Evolutionary conservation across 306 rosid species (phyloP).

Genomic region (Boehmeria nivea): DNA sequence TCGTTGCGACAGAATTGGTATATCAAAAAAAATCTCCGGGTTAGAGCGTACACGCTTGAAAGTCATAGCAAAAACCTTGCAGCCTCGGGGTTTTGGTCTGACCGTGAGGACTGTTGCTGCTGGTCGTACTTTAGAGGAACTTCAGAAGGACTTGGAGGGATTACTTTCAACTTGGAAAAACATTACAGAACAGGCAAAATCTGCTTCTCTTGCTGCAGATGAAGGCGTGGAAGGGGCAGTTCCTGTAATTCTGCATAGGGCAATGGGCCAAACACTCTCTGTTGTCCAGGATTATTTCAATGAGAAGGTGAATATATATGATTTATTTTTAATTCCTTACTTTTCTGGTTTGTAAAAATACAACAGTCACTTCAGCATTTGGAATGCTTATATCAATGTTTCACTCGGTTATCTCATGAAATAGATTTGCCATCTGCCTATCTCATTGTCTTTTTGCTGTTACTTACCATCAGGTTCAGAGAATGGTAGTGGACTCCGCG

Average conservation of each 20-base stretch:
- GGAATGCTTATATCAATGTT: constrained; percentile 2
- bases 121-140: constrained; percentile 83
- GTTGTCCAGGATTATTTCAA: constrained; percentile 96
- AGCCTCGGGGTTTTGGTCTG: constrained; percentile 94
- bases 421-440: constrained; percentile 1
- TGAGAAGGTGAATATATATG: constrained; percentile 48
- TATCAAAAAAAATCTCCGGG: constrained; percentile 75
- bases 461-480: constrained; percentile 56
- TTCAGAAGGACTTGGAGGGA: constrained; percentile 82
- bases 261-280: constrained; percentile 97
- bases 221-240: constrained; percentile 96
- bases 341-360: constrained; percentile 6
- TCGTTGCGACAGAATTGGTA: constrained; percentile 70
- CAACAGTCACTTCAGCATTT: not conserved
- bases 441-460: constrained; percentile 29
- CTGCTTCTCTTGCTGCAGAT: constrained; percentile 94
- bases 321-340: constrained; percentile 9
- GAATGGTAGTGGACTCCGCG: constrained; percentile 89
- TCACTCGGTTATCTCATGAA: not conserved
- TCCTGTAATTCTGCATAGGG: constrained; percentile 78
- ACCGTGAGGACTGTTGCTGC: constrained; percentile 95
- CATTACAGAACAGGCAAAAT: constrained; percentile 82
- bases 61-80: constrained; percentile 85
- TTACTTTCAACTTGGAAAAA: constrained; percentile 80
- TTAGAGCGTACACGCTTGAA: constrained; percentile 86